A percentile compares a stretch with the other conserved stretches of the same genome.
Evolutionary conservation across 2,329 filamentous ascomycete species (phyloP).

Genomic region (Furcasterigmium furcatum): DNA sequence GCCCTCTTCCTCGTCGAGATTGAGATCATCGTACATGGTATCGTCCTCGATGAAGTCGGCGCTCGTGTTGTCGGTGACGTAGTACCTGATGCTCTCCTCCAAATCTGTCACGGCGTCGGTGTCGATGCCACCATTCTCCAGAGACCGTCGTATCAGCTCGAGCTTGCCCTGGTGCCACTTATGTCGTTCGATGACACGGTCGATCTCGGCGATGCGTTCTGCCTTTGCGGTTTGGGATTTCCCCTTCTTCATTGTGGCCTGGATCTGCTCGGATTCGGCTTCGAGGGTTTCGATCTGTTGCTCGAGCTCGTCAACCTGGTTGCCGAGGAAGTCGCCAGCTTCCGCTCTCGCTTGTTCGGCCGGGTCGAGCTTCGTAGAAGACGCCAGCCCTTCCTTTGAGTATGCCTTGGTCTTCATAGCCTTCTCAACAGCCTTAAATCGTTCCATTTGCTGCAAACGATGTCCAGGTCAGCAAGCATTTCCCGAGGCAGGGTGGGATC

Average conservation of each 20-base stretch:
- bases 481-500: constrained; percentile 10
- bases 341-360: constrained; percentile 95
- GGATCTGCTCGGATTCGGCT: constrained; percentile 82
- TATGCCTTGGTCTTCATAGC: constrained; percentile 99
- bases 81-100: constrained; percentile 92
- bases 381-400: constrained; percentile 93
- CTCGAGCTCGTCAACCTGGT: constrained; percentile 88
- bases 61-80: constrained; percentile 85
- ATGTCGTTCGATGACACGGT: constrained; percentile 81
- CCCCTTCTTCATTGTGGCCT: constrained; percentile 89
- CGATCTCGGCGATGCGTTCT: constrained; percentile 84
- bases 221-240: constrained; percentile 83
- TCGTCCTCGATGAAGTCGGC: constrained; percentile 94
- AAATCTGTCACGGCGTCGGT: constrained; percentile 82
- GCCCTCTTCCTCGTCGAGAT: constrained; percentile 89
- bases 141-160: constrained; percentile 81
- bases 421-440: constrained; percentile 99
- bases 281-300: constrained; percentile 91
- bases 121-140: constrained; percentile 92
- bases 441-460: constrained; percentile 84
- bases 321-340: constrained; percentile 78
- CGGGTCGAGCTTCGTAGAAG: constrained; percentile 91
- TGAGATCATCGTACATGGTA: constrained; percentile 89
- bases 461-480: constrained; percentile 6
- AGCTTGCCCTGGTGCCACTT: constrained; percentile 96